Evolutionary conservation across 257 asterid genomes (phyloP), one percentile per base, ranked within the genome.

Genomic region (Asclepias syriaca): DNA sequence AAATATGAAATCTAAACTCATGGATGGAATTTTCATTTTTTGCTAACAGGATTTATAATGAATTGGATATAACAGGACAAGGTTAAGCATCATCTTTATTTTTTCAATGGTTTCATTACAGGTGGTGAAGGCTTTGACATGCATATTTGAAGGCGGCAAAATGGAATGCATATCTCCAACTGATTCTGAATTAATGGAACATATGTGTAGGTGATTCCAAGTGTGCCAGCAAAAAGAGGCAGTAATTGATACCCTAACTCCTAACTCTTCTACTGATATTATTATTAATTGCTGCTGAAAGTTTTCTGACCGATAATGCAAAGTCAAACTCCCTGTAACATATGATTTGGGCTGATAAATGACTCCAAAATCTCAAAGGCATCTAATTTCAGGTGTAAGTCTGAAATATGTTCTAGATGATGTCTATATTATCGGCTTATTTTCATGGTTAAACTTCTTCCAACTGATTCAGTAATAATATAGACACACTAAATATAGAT

Each of bases 91-190:
- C 6, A 46, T 18, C 39, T 37, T 39, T 3, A 32, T 58, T 74
- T 70, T 22, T 71, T 61, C 53, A 19, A 40, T 77, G 72, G 60
- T 29, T 21, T 16, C 43, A 50, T 50, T 12, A 9, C 79, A 87
- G 92, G 89, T 85, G 34, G 87, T 80, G 67, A 66, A n/a, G 55
- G 84, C 80, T 58, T 71, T 87, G 18, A 63, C 69, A 1, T 72
- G 78, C 64, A 71, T 87, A 66, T 63, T 61, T 9, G 76, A 78
- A 49, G 79, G 83, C n/a, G 65, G 68, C 16, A 73, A 74, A 0
- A 79, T 85, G 21, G 82, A 81, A 75, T 89, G 81, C 70, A 83
- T 83, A 66, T 84, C 87, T 66, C 89, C 85, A 9, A 72, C 79
- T 59, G 91, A 86, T 65, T 79, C 77, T 57, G 82, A 81, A 51